Percentiles rank a stretch among this genome's conserved stretches.
phyloP scores from a whole-genome alignment of 768 basidiomycete species.

The Lactifluus piperatus region DNA sequence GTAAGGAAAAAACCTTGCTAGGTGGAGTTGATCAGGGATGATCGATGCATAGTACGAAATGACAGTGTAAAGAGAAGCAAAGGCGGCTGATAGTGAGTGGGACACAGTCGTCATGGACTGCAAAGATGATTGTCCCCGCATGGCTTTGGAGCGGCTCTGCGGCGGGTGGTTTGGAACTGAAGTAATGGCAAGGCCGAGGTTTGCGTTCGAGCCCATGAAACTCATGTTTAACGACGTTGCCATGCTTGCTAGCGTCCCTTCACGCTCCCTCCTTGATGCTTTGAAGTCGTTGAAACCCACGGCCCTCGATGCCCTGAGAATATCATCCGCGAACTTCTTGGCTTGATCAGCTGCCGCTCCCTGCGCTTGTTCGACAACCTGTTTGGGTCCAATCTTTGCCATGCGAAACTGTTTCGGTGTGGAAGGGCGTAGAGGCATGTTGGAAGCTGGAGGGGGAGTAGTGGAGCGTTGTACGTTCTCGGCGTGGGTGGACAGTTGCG shows the following conservation, averaged over 20 bases:
- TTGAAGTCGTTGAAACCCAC: slow-evolving; percentile 40
- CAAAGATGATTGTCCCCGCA: slow-evolving; percentile 39
- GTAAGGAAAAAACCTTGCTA: slow-evolving; percentile 37
- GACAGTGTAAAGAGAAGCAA: slow-evolving; percentile 29
- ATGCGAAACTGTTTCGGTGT: slow-evolving; percentile 35
- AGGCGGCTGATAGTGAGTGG: slow-evolving; percentile 33
- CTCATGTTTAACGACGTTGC: slow-evolving; percentile 17
- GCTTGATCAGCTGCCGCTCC: slow-evolving; percentile 42
- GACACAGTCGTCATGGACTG: slow-evolving; percentile 27
- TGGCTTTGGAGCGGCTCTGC: slow-evolving; percentile 20
- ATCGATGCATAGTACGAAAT: slow-evolving; percentile 33
- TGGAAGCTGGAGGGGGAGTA: neutral
- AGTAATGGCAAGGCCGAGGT: slow-evolving; percentile 24
- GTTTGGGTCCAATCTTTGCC: slow-evolving; percentile 44
- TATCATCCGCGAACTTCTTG: slow-evolving; percentile 44
- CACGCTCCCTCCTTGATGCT: slow-evolving; percentile 27
- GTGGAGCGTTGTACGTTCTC: slow-evolving; percentile 19
- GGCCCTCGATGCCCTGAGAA: slow-evolving; percentile 46
- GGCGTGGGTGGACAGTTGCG: slow-evolving; percentile 20
- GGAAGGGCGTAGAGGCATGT: slow-evolving; percentile 11
- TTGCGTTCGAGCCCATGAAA: slow-evolving; percentile 34
- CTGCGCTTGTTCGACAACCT: slow-evolving; percentile 57
- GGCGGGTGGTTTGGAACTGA: slow-evolving; percentile 17
- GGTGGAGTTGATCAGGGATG: slow-evolving; percentile 23
- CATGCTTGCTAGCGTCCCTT: slow-evolving; percentile 8